Conservation (phyloP, 495 filamentous ascomycete genomes). For the Aspergillus egyptiacus region DNA sequence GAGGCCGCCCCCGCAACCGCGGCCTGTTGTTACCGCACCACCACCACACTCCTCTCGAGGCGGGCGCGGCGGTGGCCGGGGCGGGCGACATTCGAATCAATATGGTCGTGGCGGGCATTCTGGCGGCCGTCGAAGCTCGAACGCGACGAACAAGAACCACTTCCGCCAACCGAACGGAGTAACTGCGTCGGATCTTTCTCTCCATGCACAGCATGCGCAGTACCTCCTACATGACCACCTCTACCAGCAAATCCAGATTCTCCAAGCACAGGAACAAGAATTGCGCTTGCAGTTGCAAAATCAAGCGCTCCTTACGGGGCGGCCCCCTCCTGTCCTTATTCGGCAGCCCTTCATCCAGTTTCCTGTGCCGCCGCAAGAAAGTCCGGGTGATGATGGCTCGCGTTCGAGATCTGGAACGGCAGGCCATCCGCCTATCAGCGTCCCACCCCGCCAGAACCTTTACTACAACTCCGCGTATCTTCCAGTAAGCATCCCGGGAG, state of each 20-base stretch:
- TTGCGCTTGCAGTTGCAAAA: conserved; percentile 56
- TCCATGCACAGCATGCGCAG: conserved; percentile 48
- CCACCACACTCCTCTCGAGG: conserved; percentile 43
- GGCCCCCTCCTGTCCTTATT: conserved; percentile 43
- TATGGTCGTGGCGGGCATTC: conserved; percentile 33
- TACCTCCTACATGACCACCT: conserved; percentile 53
- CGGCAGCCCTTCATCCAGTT: conserved; percentile 44
- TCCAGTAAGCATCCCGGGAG: conserved; percentile 36
- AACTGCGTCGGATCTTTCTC: conserved; percentile 34
- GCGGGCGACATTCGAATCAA: conserved; percentile 50
- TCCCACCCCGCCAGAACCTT: conserved; percentile 39
- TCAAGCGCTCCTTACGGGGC: conserved; percentile 48
- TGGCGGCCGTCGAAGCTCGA: conserved; percentile 50
- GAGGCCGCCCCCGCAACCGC: conserved; percentile 58
- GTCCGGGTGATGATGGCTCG: conserved; percentile 35
- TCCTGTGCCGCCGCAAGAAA: conserved; percentile 37
- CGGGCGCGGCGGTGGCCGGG: conserved; percentile 50
- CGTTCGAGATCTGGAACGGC: conserved; percentile 37
- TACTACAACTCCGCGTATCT: conserved; percentile 47
- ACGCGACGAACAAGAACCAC: conserved; percentile 40
- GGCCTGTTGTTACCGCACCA: conserved; percentile 52
- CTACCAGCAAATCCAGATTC: conserved; percentile 55
- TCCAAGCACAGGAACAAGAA: conserved; percentile 62
- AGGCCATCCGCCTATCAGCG: conserved; percentile 45
- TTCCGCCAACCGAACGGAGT: conserved; percentile 34